phyloP scores from a whole-genome alignment of 2,329 filamentous ascomycete genomes.

The Neofusicoccum sp. region DNA sequence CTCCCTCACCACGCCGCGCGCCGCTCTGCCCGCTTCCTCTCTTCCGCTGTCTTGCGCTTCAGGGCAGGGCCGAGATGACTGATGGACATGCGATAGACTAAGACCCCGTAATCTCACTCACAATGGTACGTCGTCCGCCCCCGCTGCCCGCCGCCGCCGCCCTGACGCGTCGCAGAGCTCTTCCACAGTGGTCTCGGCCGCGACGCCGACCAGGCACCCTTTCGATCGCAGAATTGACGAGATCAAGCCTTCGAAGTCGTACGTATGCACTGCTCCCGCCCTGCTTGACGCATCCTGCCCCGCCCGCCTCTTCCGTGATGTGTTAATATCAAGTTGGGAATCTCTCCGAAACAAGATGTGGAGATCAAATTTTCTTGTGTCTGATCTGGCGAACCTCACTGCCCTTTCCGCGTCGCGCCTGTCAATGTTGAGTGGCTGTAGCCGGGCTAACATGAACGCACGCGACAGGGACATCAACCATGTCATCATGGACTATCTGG shows the following conservation, averaged over 20 bases:
- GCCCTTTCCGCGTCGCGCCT: slow-evolving; percentile 19
- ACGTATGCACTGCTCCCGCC: slow-evolving; percentile 46
- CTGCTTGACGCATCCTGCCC: slow-evolving; percentile 27
- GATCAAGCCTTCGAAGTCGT: slow-evolving; percentile 87
- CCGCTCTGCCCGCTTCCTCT: background rate
- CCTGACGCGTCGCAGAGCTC: slow-evolving; percentile 50
- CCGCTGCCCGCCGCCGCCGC: slow-evolving; percentile 8
- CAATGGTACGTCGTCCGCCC: slow-evolving; percentile 32
- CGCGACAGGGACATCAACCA: slow-evolving; percentile 82
- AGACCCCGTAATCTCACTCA: slow-evolving; percentile 24
- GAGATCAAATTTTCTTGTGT: slow-evolving; percentile 83
- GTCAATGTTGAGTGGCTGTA: background rate
- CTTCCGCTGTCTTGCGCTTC: slow-evolving; percentile 11
- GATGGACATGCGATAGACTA: slow-evolving; percentile 36
- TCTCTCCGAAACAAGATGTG: slow-evolving; percentile 98
- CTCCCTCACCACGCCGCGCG: background rate
- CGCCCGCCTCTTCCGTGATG: slow-evolving; percentile 64
- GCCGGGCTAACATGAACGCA: slow-evolving; percentile 27
- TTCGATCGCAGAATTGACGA: slow-evolving; percentile 83
- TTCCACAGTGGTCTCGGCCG: slow-evolving; percentile 68
- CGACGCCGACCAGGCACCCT: slow-evolving; percentile 64
- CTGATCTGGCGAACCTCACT: slow-evolving; percentile 50
- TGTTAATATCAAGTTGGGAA: slow-evolving; percentile 93
- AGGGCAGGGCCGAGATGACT: slow-evolving; percentile 25
- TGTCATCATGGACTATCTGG: slow-evolving; percentile 93